A percentile compares a stretch with the other conserved stretches of the same genome.
Conservation (phyloP, 768 basidiomycete genomes). For the Cystoderma amianthinum region DNA sequence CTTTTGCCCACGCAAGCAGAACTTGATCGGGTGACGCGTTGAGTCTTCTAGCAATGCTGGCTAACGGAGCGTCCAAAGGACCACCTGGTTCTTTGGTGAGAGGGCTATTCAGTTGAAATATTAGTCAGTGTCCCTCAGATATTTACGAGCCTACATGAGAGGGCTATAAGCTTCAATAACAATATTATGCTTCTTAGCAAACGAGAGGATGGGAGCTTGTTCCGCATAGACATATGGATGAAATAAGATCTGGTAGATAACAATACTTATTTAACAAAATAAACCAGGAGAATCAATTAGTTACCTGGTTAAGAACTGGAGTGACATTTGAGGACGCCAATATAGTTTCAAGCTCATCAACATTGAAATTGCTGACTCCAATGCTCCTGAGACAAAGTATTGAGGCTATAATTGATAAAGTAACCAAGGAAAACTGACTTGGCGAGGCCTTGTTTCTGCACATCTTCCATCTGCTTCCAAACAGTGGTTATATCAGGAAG, state of each 20-base stretch:
- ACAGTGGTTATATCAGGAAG: conserved; percentile 51
- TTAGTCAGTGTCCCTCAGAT: no score
- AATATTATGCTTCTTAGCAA: conserved; percentile 42
- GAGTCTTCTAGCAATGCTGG: no score
- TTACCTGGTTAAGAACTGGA: conserved; percentile 64
- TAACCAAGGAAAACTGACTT: conserved; percentile 31
- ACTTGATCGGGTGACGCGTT: no score
- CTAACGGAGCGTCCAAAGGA: no score
- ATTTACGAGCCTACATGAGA: conserved; percentile 52
- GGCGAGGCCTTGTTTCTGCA: conserved; percentile 48
- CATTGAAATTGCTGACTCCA: conserved; percentile 65
- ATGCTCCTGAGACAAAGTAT: conserved; percentile 41
- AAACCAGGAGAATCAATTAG: conserved; percentile 8
- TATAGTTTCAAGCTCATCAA: conserved; percentile 45
- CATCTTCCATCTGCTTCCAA: conserved; percentile 59
- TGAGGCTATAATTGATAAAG: no score
- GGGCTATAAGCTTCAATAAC: conserved; percentile 64
- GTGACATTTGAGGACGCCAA: conserved; percentile 53
- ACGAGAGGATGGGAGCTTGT: conserved; percentile 50
- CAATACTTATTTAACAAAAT: no score
- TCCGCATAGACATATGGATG: conserved; percentile 49
- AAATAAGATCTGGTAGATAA: not conserved
- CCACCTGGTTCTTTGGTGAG: no score
- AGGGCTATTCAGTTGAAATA: no score
- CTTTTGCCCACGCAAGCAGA: no score